Conservation (phyloP, 768 basidiomycete species). For the Xerocomellus dryophilus region DNA sequence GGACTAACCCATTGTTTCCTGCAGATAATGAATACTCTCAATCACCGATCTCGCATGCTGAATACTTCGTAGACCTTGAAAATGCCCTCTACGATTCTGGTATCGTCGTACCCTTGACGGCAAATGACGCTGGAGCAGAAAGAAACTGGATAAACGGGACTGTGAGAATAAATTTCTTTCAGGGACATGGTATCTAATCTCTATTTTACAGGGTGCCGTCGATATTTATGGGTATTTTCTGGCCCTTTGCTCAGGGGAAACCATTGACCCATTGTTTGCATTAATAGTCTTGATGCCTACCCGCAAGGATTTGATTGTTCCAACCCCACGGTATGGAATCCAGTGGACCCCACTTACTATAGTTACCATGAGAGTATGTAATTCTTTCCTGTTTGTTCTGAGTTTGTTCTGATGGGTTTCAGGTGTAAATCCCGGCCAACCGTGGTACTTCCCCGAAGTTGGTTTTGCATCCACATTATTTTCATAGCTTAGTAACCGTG, state of each 20-base stretch:
- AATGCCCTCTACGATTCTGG: conserved; percentile 49
- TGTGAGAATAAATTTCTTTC: conserved; percentile 33
- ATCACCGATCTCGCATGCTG: conserved; percentile 37
- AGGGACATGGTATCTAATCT: conserved; percentile 1
- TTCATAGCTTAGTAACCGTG: conserved; percentile 9
- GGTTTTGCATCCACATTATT: conserved; percentile 2
- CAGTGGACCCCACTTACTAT: conserved; percentile 62
- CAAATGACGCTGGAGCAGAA: conserved; percentile 63
- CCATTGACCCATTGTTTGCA: background rate
- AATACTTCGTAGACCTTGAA: conserved; percentile 66
- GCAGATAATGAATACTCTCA: conserved; percentile 77
- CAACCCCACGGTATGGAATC: conserved; percentile 61
- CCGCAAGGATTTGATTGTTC: conserved; percentile 83
- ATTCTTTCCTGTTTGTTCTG: background rate
- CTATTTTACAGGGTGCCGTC: conserved; percentile 53
- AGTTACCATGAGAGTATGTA: conserved; percentile 50
- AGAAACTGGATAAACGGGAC: conserved; percentile 70
- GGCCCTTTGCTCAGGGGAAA: background rate
- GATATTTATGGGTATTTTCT: conserved; percentile 58
- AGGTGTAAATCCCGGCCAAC: conserved; percentile 45
- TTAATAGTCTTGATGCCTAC: conserved; percentile 57
- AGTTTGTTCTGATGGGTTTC: conserved; percentile 34
- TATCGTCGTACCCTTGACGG: conserved; percentile 69
- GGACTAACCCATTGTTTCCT: background rate
- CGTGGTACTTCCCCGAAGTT: conserved; percentile 73